Percentiles rank a stretch among this genome's conserved stretches.
These are phyloP conservation scores for Bretziella fagacearum DNA, from an alignment of 2,329 filamentous ascomycete genomes.

Conservation along the genomic window DNA sequence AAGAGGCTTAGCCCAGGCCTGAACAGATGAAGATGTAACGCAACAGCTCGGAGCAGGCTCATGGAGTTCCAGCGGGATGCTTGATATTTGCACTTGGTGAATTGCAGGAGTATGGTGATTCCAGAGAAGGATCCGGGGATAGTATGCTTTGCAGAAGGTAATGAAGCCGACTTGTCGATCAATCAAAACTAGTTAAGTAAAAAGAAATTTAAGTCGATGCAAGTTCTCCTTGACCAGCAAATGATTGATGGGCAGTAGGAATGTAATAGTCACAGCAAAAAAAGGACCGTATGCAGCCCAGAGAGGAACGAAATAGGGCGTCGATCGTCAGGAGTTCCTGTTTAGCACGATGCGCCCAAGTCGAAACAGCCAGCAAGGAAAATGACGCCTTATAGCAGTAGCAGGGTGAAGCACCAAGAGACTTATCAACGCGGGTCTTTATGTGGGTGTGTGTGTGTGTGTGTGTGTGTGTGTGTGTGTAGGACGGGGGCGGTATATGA, in stretches of 20 bases:
- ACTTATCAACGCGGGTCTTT: background rate
- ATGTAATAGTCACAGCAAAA: background rate
- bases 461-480: too few relatives aligned
- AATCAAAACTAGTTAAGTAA: background rate
- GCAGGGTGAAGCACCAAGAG: background rate
- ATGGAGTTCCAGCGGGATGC: background rate
- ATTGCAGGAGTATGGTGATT: background rate
- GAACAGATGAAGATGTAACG: slow-evolving; percentile 8
- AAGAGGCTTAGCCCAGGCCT: slow-evolving; percentile 9
- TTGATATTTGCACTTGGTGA: background rate
- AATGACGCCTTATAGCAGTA: background rate
- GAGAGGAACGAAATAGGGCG: background rate
- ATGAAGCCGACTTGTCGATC: background rate
- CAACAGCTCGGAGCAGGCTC: background rate
- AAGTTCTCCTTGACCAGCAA: too few relatives aligned
- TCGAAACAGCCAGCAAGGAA: slow-evolving; percentile 7
- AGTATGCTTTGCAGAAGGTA: too few relatives aligned
- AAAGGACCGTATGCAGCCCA: background rate
- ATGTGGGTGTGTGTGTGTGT: background rate
- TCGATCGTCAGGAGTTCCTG: slow-evolving; percentile 6
- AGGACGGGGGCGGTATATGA: too few relatives aligned
- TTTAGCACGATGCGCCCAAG: slow-evolving; percentile 9
- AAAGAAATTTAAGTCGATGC: background rate
- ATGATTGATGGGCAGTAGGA: background rate
- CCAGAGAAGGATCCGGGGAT: background rate